Base-by-base conservation (phyloP, 768 basidiomycete species). In the Kwoniella botswanensis region DNA sequence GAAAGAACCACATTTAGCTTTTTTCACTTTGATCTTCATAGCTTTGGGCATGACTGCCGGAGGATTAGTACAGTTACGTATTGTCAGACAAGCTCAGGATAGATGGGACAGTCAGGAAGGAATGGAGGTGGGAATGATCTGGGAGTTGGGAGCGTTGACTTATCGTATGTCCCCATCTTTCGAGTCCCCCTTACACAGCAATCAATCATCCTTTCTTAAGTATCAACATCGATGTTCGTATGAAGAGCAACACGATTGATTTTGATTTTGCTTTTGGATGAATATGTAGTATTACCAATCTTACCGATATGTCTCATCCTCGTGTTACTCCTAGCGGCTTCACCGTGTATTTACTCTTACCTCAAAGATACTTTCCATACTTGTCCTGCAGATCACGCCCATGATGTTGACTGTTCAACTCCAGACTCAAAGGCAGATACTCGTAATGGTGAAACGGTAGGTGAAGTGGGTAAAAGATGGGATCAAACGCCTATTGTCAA, bases 11-110 rank as follows among this genome's bases (percentile, higher is more conserved):
- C 59, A 60, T 22, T 35, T 35, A 15, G 59, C 59, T 11, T 60
- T 60, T 35, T 60, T 60, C 59, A 21, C 35, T 43, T 42, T 60
- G 26, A 43, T 60, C n/a, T 9, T 43, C 22, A 43, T 24, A 4
- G 59, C 59, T 18, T 60, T 60, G 41, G 59, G 59, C 6, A 9
- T 60, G 59, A 43, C 59, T n/a, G n/a, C 12, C 15, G 59, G 59
- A 5, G 10, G 17, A 12, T 24, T 60, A 17, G 43, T 60, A 11
- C 35, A 60, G 22, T 22, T 60, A 35, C 35, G 22, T 7, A 43
- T 42, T 18, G 41, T 60, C n/a, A 26, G 43, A 35, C 29, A 21
- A 15, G 59, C 41, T 17, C 35, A 43, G 43, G 15, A 41, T 3
- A 9, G 3, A 3, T 60, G 59, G 59, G 41, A 43, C 22, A 43